Evolutionary conservation across 73 alveolate genomes (phyloP).

Genomic region (Stentor roeselii): DNA sequence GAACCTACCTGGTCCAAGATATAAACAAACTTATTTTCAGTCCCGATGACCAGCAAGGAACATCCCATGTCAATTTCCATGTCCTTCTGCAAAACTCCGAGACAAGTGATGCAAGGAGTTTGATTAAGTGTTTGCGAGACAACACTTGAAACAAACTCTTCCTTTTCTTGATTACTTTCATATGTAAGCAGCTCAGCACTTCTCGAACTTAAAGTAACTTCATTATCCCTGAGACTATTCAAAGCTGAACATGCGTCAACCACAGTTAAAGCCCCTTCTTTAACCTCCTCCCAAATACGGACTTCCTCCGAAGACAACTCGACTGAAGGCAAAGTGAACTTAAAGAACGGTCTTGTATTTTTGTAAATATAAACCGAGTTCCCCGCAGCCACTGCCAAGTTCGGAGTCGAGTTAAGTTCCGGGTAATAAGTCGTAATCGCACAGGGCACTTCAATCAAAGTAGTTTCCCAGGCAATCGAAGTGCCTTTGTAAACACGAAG

Average conservation of each 20-base stretch:
- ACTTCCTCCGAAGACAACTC: conserved; percentile 67
- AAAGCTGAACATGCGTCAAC: conserved; percentile 49
- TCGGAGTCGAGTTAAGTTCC: conserved; percentile 46
- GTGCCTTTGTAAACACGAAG: conserved; percentile 68
- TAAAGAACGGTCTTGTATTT: conserved; percentile 62
- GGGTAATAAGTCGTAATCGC: conserved; percentile 65
- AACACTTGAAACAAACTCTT: conserved; percentile 28
- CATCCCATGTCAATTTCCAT: conserved; percentile 61
- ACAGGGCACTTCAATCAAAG: conserved; percentile 50
- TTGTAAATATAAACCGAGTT: conserved; percentile 64
- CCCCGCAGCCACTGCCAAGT: conserved; percentile 89
- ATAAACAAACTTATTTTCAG: conserved; percentile 69
- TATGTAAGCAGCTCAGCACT: conserved; percentile 72
- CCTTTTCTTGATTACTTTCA: conserved; percentile 56
- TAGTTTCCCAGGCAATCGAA: conserved; percentile 49
- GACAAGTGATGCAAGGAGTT: conserved; percentile 60
- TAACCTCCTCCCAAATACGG: conserved; percentile 52
- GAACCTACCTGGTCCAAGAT: conserved; percentile 65
- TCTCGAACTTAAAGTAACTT: conserved; percentile 50
- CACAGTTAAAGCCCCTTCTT: conserved; percentile 30
- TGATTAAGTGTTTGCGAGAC: conserved; percentile 29
- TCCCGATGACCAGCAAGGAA: conserved; percentile 74
- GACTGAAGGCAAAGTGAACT: conserved; percentile 78
- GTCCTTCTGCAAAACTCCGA: conserved; percentile 35
- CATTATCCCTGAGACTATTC: conserved; percentile 55